Conservation (phyloP, 1,284 basidiomycete genomes). For the Rhodotorula sp. region DNA sequence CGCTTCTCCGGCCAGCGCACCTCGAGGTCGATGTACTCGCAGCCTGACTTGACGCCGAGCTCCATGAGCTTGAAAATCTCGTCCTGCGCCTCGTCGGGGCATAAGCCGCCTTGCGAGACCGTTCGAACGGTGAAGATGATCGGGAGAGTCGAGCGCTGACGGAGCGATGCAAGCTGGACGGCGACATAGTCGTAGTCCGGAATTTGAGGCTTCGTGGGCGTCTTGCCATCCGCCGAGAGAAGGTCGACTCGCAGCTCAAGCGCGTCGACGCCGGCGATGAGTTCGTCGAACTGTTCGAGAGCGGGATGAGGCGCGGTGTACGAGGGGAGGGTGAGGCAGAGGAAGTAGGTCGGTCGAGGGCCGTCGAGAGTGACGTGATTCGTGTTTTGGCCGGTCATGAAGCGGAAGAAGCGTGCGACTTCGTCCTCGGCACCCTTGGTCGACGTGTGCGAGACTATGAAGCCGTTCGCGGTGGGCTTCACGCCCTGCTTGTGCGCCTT, state of each 20-base stretch:
- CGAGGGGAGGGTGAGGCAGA: constrained; percentile 89
- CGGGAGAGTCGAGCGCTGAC: constrained; percentile 74
- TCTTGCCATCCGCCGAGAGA: constrained; percentile 58
- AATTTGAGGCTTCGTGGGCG: constrained; percentile 57
- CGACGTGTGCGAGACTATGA: constrained; percentile 40
- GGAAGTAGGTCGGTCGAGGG: constrained; percentile 75
- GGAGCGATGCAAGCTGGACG: constrained; percentile 74
- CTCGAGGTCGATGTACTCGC: constrained; percentile 94
- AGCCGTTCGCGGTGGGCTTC: constrained; percentile 35
- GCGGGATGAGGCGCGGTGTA: constrained; percentile 66
- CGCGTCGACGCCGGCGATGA: constrained; percentile 71
- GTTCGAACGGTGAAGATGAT: constrained; percentile 91
- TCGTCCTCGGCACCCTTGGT: constrained; percentile 46
- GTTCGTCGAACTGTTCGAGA: constrained; percentile 54
- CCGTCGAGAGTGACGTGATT: constrained; percentile 57
- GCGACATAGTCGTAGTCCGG: constrained; percentile 73
- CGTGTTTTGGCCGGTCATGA: constrained; percentile 71
- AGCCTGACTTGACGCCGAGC: constrained; percentile 75
- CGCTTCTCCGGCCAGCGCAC: constrained; percentile 66
- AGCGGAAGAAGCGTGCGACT: constrained; percentile 71
- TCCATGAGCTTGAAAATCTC: constrained; percentile 76
- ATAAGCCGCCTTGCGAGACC: constrained; percentile 82
- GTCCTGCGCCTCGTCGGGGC: constrained; percentile 73
- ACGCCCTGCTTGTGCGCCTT: constrained; percentile 25
- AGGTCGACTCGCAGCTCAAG: constrained; percentile 92